These are phyloP conservation scores for Phytophthora citrophthora DNA, from an alignment of 352 stramenopile genomes.

Conservation along the genomic window DNA sequence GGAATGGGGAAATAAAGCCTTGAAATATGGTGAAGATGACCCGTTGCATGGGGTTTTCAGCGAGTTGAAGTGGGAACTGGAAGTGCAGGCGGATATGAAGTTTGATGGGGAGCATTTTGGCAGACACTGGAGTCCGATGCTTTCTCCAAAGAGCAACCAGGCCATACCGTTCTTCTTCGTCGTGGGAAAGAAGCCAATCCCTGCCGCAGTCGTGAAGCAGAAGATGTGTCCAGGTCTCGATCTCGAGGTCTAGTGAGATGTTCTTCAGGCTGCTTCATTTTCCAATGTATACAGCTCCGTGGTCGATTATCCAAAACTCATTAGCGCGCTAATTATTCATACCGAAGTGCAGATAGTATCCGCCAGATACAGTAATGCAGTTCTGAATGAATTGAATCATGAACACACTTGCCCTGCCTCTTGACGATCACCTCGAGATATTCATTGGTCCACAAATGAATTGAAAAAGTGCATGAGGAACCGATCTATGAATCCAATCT, in stretches of 20 bases:
- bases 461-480: constrained; percentile 16
- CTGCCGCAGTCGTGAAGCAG: constrained; percentile 24
- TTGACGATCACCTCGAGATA: constrained; percentile 15
- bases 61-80: constrained; percentile 44
- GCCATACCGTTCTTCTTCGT: constrained; percentile 32
- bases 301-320: too few species aligned
- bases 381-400: background rate
- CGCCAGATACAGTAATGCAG: background rate
- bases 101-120: constrained; percentile 44
- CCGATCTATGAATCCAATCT: constrained; percentile 5
- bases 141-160: constrained; percentile 20
- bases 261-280: background rate
- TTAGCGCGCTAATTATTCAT: too few species aligned
- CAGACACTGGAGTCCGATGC: constrained; percentile 45
- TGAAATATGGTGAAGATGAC: constrained; percentile 66
- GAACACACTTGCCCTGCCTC: background rate
- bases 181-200: constrained; percentile 40
- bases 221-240: constrained; percentile 24
- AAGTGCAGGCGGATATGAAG: constrained; percentile 41
- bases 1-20: constrained; percentile 24
- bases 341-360: background rate
- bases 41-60: constrained; percentile 53
- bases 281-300: too few species aligned
- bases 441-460: constrained; percentile 15
- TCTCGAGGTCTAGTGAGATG: background rate